phyloP scores from a whole-genome alignment of 108 stramenopile genomes.

The Fistulifera pelliculosa region DNA sequence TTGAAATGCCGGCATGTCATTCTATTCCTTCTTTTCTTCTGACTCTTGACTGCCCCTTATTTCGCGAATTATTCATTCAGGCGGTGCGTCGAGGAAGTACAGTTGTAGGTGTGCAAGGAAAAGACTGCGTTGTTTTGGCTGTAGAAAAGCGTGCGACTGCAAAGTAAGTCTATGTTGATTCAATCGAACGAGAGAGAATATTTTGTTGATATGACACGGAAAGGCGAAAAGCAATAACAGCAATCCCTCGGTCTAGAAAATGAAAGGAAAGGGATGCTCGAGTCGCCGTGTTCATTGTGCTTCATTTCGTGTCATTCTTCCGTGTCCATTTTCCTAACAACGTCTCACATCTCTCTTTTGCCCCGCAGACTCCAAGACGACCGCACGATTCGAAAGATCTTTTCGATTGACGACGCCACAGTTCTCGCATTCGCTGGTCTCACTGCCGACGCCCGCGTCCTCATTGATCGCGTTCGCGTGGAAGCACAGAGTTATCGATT shows the following conservation, averaged over 20 bases:
- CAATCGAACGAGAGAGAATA: too few species aligned
- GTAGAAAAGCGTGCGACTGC: slow-evolving; percentile 97
- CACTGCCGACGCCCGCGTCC: slow-evolving; percentile 98
- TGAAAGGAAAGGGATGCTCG: background rate
- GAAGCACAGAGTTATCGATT: slow-evolving; percentile 98
- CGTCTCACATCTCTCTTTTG: background rate
- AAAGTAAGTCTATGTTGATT: slow-evolving; percentile 92
- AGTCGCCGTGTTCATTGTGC: background rate
- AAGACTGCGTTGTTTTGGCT: slow-evolving; percentile 94
- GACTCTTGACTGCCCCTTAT: too few species aligned
- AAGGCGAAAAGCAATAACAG: too few species aligned
- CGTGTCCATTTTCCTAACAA: too few species aligned
- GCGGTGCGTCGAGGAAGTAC: slow-evolving; percentile 98
- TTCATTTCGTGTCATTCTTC: background rate
- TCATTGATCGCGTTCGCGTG: slow-evolving; percentile 86
- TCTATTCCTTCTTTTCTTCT: too few species aligned
- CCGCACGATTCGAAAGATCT: slow-evolving; percentile 98
- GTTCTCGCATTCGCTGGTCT: slow-evolving; percentile 98
- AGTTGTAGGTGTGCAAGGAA: slow-evolving; percentile 94
- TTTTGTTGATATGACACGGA: too few species aligned
- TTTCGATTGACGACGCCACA: slow-evolving; percentile 88
- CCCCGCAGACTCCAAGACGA: slow-evolving; percentile 86
- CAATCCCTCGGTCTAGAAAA: too few species aligned
- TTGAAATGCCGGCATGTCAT: too few species aligned
- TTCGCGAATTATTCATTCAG: too few species aligned